Evolutionary conservation across 1,284 basidiomycete species (phyloP), one percentile per base, ranked within the genome.

Genomic region (Ustilago cynodontis): DNA sequence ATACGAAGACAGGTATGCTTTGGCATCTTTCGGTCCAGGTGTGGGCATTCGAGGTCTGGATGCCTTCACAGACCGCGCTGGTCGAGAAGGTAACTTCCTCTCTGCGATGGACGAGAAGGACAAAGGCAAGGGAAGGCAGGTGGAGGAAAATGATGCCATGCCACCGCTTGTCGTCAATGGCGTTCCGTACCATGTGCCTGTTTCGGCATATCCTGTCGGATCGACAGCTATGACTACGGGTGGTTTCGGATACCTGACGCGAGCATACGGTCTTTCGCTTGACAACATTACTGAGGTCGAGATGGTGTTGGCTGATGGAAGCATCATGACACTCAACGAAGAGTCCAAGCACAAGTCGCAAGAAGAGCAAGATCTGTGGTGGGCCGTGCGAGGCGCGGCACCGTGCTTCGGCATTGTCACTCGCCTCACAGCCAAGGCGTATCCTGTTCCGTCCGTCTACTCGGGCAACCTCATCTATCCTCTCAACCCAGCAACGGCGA

Each of bases 381-480:
- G 93, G 93, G 94, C 92, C 4, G 86, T 95, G 28, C 90, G 94
- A 65, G 94, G 94, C 14, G 93, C 92, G 6, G 94, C 94, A 0
- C 89, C 94, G 0, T 90, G 91, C 3, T 90, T 96, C 51, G 94
- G 94, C 16, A 89, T 97, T 58, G 92, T 91, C n/a, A 94, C 93
- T 18, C 89, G 93, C 22, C 94, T 94, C 86, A 93, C 93, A 77
- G 75, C 92, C 91, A 22, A 92, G 90, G 94, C 94, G 18, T 95
- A 90, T 85, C 94, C 93, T 2, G 90, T 95, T 2, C 93, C 94
- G 2, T 90, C 93, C 14, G 93, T 95, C 2, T 95, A 93, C 78
- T 93, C 94, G 16, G 94, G 94, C 11, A 95, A 94, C 85, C 88
- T 95, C 58, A 91, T 96, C 79, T 96, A 93, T 86, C 92, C 93